These are phyloP conservation scores for Calocybe gambosa DNA, from an alignment of 1,284 basidiomycete genomes.

Conservation along the genomic window DNA sequence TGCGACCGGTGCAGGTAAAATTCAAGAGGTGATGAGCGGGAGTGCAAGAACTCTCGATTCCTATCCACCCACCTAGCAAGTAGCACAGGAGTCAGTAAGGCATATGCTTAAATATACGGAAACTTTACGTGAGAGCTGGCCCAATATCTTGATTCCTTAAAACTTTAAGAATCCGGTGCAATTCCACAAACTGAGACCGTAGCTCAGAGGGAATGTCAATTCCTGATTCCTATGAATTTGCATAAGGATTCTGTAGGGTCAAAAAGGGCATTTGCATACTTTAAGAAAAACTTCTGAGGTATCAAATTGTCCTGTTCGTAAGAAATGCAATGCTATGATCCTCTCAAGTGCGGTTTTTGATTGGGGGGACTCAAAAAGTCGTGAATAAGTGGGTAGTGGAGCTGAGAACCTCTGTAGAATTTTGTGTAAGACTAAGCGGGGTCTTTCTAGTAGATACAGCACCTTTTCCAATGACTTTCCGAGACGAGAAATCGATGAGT, in stretches of 20 bases:
- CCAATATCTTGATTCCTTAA: constrained; percentile 62
- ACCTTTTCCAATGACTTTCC: constrained; percentile 91
- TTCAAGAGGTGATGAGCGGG: constrained; percentile 72
- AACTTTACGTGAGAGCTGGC: constrained; percentile 69
- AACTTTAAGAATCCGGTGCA: constrained; percentile 70
- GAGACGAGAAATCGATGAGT: constrained; percentile 66
- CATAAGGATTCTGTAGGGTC: constrained; percentile 6
- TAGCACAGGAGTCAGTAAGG: constrained; percentile 6
- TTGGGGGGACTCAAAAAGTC: constrained; percentile 61
- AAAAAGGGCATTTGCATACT: constrained; percentile 32
- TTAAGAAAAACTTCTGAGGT: constrained; percentile 68
- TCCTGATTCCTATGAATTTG: constrained; percentile 56
- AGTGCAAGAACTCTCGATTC: constrained; percentile 60
- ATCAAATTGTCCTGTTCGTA: constrained; percentile 75
- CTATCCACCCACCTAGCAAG: constrained; percentile 64
- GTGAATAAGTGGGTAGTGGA: constrained; percentile 58
- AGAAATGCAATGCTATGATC: constrained; percentile 71
- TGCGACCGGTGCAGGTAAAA: constrained; percentile 86
- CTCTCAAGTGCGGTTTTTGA: constrained; percentile 62
- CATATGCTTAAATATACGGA: constrained; percentile 2
- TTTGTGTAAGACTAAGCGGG: constrained; percentile 6
- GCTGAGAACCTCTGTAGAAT: constrained; percentile 60
- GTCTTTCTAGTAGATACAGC: not conserved
- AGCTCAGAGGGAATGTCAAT: constrained; percentile 54
- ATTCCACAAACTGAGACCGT: constrained; percentile 57